Evolutionary conservation across 2,329 filamentous ascomycete species (phyloP), one percentile per base, ranked within the genome.

Genomic region (Alternaria panax): DNA sequence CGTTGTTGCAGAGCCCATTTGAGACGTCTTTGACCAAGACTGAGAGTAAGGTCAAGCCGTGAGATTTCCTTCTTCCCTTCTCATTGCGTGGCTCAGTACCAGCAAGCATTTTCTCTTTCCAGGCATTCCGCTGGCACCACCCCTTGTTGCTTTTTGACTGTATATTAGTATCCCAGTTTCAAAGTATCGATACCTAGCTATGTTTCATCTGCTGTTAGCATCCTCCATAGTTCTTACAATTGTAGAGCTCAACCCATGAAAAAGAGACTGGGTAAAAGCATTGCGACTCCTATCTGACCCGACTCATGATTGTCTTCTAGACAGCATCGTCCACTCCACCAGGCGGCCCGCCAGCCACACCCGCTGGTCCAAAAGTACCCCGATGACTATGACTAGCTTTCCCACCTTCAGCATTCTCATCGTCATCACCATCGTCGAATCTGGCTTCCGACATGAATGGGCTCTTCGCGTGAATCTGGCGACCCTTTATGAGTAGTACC

Each of bases 401-500:
- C 28, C 9, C 5, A 27, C 30, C 42, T 24, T 16, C 16, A 22
- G 11, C 28, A 7, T 16, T 40, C 12, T 38, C 57, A 22, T 71
- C 67, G 3, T 62, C 63, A 9, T 60, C 59, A 22, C 65, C 62
- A 51, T 36, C 20, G 5, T 48, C 45, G 7, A 69, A 74, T 4
- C 64, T 71, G 22, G 65, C 64, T 51, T 78, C 72, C 28, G 70
- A 60, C 76, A 78, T 77, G 25, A 78, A 78, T 7, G 74, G 76
- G 62, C 75, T 78, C 5, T 66, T 64, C 1, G 58, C 59, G 2
- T 77, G 63, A 51, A 83, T 82, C 6, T 74, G 68, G 14, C 68
- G 72, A 0, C 81, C 81, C 62, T 80, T 79, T 12, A 79, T 63
- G 14, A 83, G 64, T 25, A 83, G 54, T 2, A 81, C 75, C 1